Conservation (phyloP, 208 protist species). For the Vickermania spadyakhi region DNA sequence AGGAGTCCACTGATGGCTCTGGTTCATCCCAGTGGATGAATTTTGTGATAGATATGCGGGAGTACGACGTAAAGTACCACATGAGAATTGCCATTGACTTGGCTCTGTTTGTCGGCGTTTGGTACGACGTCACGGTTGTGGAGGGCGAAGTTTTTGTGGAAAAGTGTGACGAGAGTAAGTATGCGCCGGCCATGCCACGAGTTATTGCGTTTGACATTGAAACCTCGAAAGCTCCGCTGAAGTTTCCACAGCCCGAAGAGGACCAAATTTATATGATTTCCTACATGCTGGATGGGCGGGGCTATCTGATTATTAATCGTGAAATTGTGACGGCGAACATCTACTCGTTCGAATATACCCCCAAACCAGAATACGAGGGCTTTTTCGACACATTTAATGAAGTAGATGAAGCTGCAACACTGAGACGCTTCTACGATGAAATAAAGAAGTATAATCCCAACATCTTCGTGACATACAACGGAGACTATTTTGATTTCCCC, state of each 20-base stretch:
- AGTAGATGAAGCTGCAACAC: slow-evolving; percentile 85
- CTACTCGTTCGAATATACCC: slow-evolving; percentile 99
- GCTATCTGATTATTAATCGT: slow-evolving; percentile 98
- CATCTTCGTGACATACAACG: slow-evolving; percentile 99
- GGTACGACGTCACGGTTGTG: slow-evolving; percentile 92
- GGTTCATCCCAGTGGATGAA: slow-evolving; percentile 73
- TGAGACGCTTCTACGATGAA: slow-evolving; percentile 95
- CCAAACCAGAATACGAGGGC: slow-evolving; percentile 96
- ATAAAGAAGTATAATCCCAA: slow-evolving; percentile 94
- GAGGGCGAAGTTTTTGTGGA: slow-evolving; percentile 60
- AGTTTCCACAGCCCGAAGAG: slow-evolving; percentile 97
- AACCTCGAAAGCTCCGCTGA: slow-evolving; percentile 98
- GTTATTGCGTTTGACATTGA: slow-evolving; percentile 99
- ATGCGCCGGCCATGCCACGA: slow-evolving; percentile 86
- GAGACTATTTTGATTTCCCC: slow-evolving; percentile 99
- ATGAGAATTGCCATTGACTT: slow-evolving; percentile 96
- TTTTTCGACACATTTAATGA: slow-evolving; percentile 98
- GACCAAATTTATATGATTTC: slow-evolving; percentile 99
- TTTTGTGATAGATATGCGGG: slow-evolving; percentile 95
- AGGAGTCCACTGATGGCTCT: slow-evolving; percentile 17
- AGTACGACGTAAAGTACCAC: slow-evolving; percentile 99
- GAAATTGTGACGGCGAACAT: slow-evolving; percentile 98
- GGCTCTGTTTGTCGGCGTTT: slow-evolving; percentile 92
- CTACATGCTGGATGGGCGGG: slow-evolving; percentile 99
- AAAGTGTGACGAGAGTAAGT: slow-evolving; percentile 79